A percentile compares a stretch with the other conserved stretches of the same genome.
phyloP scores from a whole-genome alignment of 129 eudicot genomes.

The Oenanthe sinensis region DNA sequence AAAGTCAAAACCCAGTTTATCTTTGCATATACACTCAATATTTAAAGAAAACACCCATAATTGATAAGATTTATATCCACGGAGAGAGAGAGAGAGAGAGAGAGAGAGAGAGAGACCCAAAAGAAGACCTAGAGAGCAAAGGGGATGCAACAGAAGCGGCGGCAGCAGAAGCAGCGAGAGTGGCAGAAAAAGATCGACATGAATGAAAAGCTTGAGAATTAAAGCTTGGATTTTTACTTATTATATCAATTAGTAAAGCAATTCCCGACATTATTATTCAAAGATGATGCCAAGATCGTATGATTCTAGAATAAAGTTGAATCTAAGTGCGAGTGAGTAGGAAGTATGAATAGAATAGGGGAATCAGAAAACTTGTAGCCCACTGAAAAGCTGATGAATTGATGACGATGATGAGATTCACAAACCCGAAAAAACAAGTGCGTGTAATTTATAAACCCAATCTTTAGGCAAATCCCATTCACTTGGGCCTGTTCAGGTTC shows the following conservation, averaged over 20 bases:
- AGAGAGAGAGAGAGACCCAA: conserved; percentile 25
- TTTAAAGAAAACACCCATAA: neutral
- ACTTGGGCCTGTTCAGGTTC: too few species aligned
- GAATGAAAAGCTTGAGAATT: conserved; percentile 39
- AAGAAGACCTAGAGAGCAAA: conserved; percentile 48
- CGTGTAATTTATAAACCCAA: too few species aligned
- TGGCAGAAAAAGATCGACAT: conserved; percentile 44
- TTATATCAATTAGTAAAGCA: conserved; percentile 47
- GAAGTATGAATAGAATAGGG: too few species aligned
- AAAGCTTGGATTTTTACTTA: conserved; percentile 42
- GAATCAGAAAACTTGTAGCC: too few species aligned
- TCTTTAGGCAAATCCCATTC: too few species aligned
- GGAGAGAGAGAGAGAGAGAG: too few species aligned
- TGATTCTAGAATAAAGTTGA: too few species aligned
- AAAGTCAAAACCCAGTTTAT: neutral
- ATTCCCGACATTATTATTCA: conserved; percentile 48
- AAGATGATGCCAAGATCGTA: neutral
- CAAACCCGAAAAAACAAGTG: too few species aligned
- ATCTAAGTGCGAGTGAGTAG: too few species aligned
- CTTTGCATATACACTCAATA: neutral
- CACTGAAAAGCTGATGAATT: too few species aligned
- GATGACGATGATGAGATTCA: too few species aligned
- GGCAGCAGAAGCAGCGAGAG: conserved; percentile 49
- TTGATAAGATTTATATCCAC: too few species aligned
- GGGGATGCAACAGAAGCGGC: conserved; percentile 54